A percentile compares a stretch with the other conserved stretches of the same genome.
Evolutionary conservation across 495 filamentous ascomycete species (phyloP).

Genomic region (Lophiostoma macrostomum): DNA sequence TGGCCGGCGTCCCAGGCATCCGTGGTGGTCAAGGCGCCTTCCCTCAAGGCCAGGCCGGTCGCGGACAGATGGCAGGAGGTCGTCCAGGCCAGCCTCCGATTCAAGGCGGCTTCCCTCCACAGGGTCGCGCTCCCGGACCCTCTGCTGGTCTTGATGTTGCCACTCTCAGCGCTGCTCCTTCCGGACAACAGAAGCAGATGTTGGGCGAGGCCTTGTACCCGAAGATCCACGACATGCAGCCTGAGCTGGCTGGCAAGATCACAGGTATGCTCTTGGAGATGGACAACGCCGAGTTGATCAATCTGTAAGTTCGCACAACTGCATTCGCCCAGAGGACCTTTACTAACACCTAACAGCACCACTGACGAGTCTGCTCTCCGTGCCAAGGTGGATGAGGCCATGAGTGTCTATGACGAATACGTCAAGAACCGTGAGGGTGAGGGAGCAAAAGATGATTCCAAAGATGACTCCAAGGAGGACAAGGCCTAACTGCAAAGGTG

Average conservation of each 20-base stretch:
- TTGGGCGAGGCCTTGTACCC: slow-evolving; percentile 96
- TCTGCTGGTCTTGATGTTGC: slow-evolving; percentile 46
- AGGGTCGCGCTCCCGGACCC: slow-evolving; percentile 41
- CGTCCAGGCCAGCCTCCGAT: slow-evolving; percentile 28
- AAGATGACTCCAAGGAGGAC: slow-evolving; percentile 28
- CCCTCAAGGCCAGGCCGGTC: slow-evolving; percentile 20
- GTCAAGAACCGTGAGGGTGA: slow-evolving; percentile 70
- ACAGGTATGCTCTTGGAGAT: slow-evolving; percentile 99
- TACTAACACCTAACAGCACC: slow-evolving; percentile 55
- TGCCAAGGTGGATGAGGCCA: slow-evolving; percentile 93
- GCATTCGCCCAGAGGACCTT: slow-evolving; percentile 29
- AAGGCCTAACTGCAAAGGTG: slow-evolving; percentile 24
- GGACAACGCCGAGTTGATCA: slow-evolving; percentile 90
- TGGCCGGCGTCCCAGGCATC: slow-evolving; percentile 61
- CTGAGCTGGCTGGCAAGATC: slow-evolving; percentile 96
- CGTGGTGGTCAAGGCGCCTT: slow-evolving; percentile 51
- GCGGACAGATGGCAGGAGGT: slow-evolving; percentile 20
- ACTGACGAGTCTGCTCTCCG: slow-evolving; percentile 86
- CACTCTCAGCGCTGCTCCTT: slow-evolving; percentile 54
- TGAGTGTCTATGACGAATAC: slow-evolving; percentile 97
- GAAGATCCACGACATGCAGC: slow-evolving; percentile 91
- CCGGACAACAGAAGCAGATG: slow-evolving; percentile 90
- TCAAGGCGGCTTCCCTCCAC: slow-evolving; percentile 50
- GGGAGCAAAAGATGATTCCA: slow-evolving; percentile 29
- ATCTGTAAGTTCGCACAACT: slow-evolving; percentile 70